Conservation (phyloP, 139 green algal genomes). For the Parachlorella kessleri region DNA sequence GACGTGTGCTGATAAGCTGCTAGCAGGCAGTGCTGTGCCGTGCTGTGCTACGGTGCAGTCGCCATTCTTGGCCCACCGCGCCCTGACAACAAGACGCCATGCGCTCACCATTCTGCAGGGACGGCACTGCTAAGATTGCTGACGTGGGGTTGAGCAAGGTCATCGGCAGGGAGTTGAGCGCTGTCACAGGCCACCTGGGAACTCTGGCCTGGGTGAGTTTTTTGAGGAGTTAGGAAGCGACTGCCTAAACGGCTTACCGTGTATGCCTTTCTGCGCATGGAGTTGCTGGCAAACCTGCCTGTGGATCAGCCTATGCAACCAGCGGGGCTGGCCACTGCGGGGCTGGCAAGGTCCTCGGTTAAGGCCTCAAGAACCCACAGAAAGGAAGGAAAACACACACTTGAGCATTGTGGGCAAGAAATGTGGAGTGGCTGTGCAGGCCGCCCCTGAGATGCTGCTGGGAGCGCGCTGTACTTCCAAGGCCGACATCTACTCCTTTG, state of each 20-base stretch:
- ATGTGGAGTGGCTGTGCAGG: background rate
- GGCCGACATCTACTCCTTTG: constrained; percentile 47
- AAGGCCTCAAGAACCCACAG: background rate
- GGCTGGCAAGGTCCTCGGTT: background rate
- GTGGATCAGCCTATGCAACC: background rate
- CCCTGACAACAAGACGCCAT: background rate
- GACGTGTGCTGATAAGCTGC: background rate
- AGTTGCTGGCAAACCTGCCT: background rate
- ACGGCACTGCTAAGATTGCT: constrained; percentile 48
- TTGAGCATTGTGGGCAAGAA: background rate
- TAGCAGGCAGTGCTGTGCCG: background rate
- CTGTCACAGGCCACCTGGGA: constrained; percentile 6
- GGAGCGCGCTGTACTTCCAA: constrained; percentile 40
- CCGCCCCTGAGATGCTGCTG: constrained; percentile 48
- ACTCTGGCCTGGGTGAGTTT: constrained; percentile 27
- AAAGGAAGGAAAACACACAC: background rate
- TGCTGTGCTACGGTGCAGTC: background rate
- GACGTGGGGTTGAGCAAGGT: constrained; percentile 51
- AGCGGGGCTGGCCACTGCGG: background rate
- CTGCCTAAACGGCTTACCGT: background rate
- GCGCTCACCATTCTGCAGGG: background rate
- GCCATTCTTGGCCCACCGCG: background rate
- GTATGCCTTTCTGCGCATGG: background rate
- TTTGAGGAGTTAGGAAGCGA: background rate
- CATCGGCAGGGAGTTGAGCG: constrained; percentile 18